Conservation (phyloP, 1,284 basidiomycete genomes). For the Ustilago shanxiensis region DNA sequence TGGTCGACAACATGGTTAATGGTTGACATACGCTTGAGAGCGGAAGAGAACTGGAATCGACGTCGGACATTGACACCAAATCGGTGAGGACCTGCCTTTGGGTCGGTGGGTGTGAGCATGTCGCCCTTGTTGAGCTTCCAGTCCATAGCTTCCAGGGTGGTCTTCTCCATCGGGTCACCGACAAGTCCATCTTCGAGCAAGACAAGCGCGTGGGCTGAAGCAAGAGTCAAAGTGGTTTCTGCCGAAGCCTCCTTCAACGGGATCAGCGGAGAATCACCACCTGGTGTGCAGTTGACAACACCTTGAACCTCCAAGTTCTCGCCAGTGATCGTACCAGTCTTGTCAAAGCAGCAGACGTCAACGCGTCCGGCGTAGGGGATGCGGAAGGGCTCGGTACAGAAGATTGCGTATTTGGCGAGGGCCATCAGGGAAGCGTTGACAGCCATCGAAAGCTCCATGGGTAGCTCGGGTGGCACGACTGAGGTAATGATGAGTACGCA, state of each 20-base stretch:
- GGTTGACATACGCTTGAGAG: conserved; percentile 69
- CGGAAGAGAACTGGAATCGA: conserved; percentile 70
- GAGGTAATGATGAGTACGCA: conserved; percentile 70
- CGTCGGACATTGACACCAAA: conserved; percentile 58
- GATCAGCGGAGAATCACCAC: conserved; percentile 73
- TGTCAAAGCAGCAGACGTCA: conserved; percentile 70
- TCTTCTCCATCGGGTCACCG: conserved; percentile 99
- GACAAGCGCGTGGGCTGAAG: conserved; percentile 94
- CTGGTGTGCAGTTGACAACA: conserved; percentile 56
- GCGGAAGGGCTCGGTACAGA: conserved; percentile 70
- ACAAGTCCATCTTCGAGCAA: conserved; percentile 90
- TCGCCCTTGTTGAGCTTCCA: conserved; percentile 86
- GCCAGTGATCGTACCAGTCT: conserved; percentile 69
- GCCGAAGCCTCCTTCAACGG: conserved; percentile 81
- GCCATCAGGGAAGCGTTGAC: conserved; percentile 76
- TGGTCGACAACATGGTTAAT: conserved; percentile 58
- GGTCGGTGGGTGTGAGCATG: conserved; percentile 42
- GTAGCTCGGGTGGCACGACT: conserved; percentile 69
- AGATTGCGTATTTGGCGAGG: conserved; percentile 80
- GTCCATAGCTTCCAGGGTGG: conserved; percentile 88
- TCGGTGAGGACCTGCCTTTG: conserved; percentile 46
- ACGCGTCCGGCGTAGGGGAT: conserved; percentile 69
- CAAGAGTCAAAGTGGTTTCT: conserved; percentile 88
- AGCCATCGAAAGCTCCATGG: conserved; percentile 70
- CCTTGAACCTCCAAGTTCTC: conserved; percentile 69